Evolutionary conservation across 768 basidiomycete species (phyloP).

Genomic region (Suillus subalutaceus): DNA sequence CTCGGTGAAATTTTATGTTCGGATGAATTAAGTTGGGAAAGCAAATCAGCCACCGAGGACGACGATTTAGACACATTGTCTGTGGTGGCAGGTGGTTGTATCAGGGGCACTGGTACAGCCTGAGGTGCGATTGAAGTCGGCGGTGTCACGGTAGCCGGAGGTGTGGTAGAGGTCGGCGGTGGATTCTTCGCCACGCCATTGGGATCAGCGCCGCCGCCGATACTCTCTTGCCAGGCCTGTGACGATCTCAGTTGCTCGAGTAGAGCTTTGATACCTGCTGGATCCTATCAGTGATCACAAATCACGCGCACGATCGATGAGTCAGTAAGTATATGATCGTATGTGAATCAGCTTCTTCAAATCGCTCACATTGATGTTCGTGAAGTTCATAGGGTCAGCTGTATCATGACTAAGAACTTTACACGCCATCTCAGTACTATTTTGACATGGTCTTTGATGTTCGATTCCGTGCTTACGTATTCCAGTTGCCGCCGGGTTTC

Average conservation of each 20-base stretch:
- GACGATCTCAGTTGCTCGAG: slow-evolving; percentile 71
- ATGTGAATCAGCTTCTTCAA: background rate
- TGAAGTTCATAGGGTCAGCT: slow-evolving; percentile 41
- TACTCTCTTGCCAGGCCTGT: slow-evolving; percentile 65
- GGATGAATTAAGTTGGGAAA: slow-evolving; percentile 59
- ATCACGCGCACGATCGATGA: slow-evolving; percentile 3
- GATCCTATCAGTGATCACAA: slow-evolving; percentile 48
- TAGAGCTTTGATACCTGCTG: slow-evolving; percentile 65
- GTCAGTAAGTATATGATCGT: background rate
- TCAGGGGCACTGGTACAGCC: slow-evolving; percentile 9
- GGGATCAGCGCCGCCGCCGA: slow-evolving; percentile 21
- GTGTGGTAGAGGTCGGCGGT: slow-evolving; percentile 6
- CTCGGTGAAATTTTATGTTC: slow-evolving; percentile 18
- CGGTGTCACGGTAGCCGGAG: slow-evolving; percentile 10
- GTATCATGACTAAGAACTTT: background rate
- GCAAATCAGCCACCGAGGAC: slow-evolving; percentile 57
- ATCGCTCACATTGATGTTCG: slow-evolving; percentile 59
- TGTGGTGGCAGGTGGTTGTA: slow-evolving; percentile 12
- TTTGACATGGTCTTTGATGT: too few relatives aligned
- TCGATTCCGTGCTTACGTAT: too few relatives aligned
- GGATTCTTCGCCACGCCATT: background rate
- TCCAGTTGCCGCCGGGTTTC: background rate
- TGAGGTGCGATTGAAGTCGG: slow-evolving; percentile 10
- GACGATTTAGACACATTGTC: slow-evolving; percentile 26
- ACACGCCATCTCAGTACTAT: background rate